A percentile compares a stretch with the other conserved stretches of the same genome.
Evolutionary conservation across 257 asterid species (phyloP).

Genomic region (Solanum rostratum): DNA sequence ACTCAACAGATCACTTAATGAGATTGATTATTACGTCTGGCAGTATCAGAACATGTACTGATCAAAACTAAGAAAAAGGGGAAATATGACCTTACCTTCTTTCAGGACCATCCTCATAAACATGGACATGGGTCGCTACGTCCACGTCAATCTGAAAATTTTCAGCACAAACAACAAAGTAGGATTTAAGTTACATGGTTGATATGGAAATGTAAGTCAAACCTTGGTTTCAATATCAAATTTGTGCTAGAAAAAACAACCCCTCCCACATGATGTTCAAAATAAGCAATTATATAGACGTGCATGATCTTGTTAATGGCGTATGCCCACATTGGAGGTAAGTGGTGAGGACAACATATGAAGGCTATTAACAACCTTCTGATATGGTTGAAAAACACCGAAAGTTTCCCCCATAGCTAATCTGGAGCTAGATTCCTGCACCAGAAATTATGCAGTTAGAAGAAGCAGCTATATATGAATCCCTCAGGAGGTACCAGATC

Average conservation of each 20-base stretch:
- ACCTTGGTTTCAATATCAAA: background rate
- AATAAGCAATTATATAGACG: background rate
- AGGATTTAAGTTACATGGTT: background rate
- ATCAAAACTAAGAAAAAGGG: background rate
- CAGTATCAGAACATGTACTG: background rate
- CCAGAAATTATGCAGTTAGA: constrained; percentile 5
- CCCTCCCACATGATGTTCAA: background rate
- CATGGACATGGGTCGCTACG: background rate
- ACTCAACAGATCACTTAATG: background rate
- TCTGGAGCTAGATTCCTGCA: constrained; percentile 82
- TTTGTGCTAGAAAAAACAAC: background rate
- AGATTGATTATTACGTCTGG: background rate
- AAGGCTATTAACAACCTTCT: constrained; percentile 28
- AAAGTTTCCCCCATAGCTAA: constrained; percentile 91
- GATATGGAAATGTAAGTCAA: background rate
- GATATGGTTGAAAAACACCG: constrained; percentile 49
- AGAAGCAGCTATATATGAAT: background rate
- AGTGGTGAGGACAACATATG: background rate
- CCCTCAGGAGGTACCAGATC: background rate
- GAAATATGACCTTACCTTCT: background rate
- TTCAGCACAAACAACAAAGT: background rate
- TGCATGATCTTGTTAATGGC: background rate
- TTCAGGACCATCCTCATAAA: background rate
- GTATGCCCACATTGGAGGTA: background rate
- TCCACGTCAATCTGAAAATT: constrained; percentile 51